Percentiles rank a stretch among this genome's conserved stretches.
These are phyloP conservation scores for Yamadazyma atmosphaerica DNA, from an alignment of 1,139 yeast genomes.

Conservation along the genomic window DNA sequence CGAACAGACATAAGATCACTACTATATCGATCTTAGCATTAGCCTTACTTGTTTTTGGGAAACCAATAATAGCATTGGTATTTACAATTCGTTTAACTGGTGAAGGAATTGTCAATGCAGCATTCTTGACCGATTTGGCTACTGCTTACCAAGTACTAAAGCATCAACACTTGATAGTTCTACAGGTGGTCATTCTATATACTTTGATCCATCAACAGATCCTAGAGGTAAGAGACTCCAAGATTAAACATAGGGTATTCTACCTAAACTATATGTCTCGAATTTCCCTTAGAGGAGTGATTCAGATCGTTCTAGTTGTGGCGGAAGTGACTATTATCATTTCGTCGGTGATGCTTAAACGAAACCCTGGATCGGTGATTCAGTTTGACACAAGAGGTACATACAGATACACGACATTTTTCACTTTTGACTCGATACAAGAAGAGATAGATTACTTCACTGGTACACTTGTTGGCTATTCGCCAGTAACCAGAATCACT, in stretches of 20 bases:
- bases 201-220: neutral
- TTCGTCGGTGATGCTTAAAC: neutral
- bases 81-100: neutral
- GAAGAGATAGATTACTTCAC: neutral
- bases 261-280: neutral
- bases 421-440: neutral
- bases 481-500: neutral
- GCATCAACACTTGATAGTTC: neutral
- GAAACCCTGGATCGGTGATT: neutral
- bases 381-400: neutral
- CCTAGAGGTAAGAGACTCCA: neutral
- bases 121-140: neutral
- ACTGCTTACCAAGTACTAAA: neutral
- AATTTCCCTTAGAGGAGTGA: neutral
- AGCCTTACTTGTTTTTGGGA: neutral
- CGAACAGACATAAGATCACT: neutral
- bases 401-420: neutral
- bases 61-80: neutral
- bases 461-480: neutral
- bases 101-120: neutral
- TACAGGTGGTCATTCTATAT: neutral
- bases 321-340: neutral
- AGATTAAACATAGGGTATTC: neutral
- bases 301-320: neutral
- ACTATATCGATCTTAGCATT: neutral